Evolutionary conservation across 805 yeast genomes (phyloP).

Genomic region (Candida ovalis): DNA sequence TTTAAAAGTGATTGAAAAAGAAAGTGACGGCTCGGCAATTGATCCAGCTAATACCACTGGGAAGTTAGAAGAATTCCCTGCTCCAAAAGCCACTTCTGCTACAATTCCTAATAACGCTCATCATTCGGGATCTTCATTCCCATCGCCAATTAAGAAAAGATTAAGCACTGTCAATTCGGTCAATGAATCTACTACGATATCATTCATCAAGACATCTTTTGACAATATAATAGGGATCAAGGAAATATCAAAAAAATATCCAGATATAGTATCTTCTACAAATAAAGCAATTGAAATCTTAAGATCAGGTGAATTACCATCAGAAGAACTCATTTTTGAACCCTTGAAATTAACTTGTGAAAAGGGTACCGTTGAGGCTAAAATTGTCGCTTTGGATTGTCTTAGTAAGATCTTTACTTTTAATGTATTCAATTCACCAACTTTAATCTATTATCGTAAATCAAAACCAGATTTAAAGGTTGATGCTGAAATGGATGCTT

Average conservation of each 20-base stretch:
- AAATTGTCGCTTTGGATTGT: constrained; percentile 75
- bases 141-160: not conserved
- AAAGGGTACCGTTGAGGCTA: constrained; percentile 57
- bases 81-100: not conserved
- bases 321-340: constrained; percentile 61
- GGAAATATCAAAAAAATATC: constrained; percentile 41
- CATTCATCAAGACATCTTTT: constrained; percentile 31
- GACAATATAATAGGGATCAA: constrained; percentile 29
- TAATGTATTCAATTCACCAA: constrained; percentile 62
- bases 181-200: constrained; percentile 28
- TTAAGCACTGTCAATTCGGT: constrained; percentile 5
- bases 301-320: constrained; percentile 37
- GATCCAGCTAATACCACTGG: not conserved
- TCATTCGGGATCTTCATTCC: not conserved
- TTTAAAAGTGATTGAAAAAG: too few relatives aligned
- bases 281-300: constrained; percentile 42
- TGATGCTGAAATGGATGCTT: constrained; percentile 42
- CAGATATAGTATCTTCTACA: constrained; percentile 33
- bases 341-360: constrained; percentile 77
- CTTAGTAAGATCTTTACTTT: constrained; percentile 87
- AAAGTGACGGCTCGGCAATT: too few relatives aligned
- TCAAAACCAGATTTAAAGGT: constrained; percentile 24
- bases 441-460: constrained; percentile 41
- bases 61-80: not conserved
- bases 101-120: too few relatives aligned